These are phyloP conservation scores for Aureobasidium melanogenum DNA, from an alignment of 2,329 filamentous ascomycete genomes.

Conservation along the genomic window DNA sequence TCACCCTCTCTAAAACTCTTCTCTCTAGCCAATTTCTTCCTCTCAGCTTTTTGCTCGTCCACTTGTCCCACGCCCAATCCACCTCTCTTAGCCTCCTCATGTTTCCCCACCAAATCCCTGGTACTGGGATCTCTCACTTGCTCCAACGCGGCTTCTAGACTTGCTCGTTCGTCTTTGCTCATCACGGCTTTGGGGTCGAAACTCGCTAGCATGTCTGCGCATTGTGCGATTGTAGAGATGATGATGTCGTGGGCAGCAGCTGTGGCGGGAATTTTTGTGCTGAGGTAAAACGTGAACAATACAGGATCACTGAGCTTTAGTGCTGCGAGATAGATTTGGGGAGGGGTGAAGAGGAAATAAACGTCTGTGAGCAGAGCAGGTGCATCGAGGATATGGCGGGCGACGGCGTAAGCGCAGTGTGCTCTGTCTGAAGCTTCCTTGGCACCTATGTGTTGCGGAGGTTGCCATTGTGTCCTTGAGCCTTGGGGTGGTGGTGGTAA, in stretches of 20 bases:
- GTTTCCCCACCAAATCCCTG: slow-evolving; percentile 60
- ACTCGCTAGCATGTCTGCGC: slow-evolving; percentile 30
- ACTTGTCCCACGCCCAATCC: slow-evolving; percentile 27
- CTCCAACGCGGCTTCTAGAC: slow-evolving; percentile 58
- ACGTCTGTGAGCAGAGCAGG: slow-evolving; percentile 81
- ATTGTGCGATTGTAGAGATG: slow-evolving; percentile 29
- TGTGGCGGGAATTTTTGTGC: slow-evolving; percentile 31
- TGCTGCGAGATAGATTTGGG: slow-evolving; percentile 84
- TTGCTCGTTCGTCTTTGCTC: slow-evolving; percentile 24
- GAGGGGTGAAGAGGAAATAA: slow-evolving; percentile 94
- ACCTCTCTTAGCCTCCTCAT: slow-evolving; percentile 49
- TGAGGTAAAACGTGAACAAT: slow-evolving; percentile 43
- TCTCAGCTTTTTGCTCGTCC: slow-evolving; percentile 35
- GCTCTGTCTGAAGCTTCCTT: slow-evolving; percentile 37
- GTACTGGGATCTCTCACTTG: slow-evolving; percentile 67
- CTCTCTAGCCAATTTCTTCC: slow-evolving; percentile 36
- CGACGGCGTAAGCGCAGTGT: slow-evolving; percentile 59
- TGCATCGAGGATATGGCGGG: slow-evolving; percentile 60
- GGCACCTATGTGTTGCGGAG: slow-evolving; percentile 1
- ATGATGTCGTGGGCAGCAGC: slow-evolving; percentile 25
- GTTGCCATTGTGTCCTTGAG: not conserved
- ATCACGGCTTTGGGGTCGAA: slow-evolving; percentile 20
- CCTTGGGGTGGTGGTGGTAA: slow-evolving; percentile 17
- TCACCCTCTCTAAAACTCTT: slow-evolving; percentile 29
- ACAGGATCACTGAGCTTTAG: slow-evolving; percentile 65